Base-by-base conservation (phyloP, 345 rosid genomes). In the Mangifera indica region DNA sequence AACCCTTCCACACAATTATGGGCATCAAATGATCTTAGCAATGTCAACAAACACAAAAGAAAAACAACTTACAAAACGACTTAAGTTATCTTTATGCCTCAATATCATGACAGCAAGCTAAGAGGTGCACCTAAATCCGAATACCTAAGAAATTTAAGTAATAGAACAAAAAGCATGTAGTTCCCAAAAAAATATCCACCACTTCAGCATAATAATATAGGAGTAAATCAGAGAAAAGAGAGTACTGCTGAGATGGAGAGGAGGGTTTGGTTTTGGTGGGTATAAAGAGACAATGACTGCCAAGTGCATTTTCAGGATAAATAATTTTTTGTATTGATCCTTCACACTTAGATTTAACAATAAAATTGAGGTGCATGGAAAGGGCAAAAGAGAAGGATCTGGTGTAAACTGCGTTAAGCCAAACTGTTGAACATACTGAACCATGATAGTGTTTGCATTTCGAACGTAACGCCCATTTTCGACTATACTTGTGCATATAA, bases 391-490 rank as follows among this genome's bases (percentile, higher is more conserved):
- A 12, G 64, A 29, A 59, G 74, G 70, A 93, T 97, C 97, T 94
- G 98, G 83, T 94, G 90, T 74, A 94, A n/a, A 78, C 78, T 94
- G 97, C 45, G 98, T 95, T 25, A 94, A 86, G 58, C 97, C 98
- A 86, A 94, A 92, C 66, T 77, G 93, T 60, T 90, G 98, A 82
- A 94, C 95, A 85, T 94, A 97, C 82, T 94, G 97, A 82, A 94
- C 84, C 67, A 94, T 82, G 68, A 94, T 92, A 76, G 97, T 94
- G 78, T 94, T 94, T 76, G 97, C 95, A 65, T 94, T 94, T 71
- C 89, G 97, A 84, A 94, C 92, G 80, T 92, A 95, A 70, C 92
- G 97, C 81, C 97, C 97, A 67, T 97, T 94, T 85, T 94, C 98
- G 55, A 94, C n/a, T 68, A 94, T 92, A 77, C 90, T 94, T 56